Evolutionary conservation across 768 basidiomycete genomes (phyloP).

Genomic region (Boletus fagicola): DNA sequence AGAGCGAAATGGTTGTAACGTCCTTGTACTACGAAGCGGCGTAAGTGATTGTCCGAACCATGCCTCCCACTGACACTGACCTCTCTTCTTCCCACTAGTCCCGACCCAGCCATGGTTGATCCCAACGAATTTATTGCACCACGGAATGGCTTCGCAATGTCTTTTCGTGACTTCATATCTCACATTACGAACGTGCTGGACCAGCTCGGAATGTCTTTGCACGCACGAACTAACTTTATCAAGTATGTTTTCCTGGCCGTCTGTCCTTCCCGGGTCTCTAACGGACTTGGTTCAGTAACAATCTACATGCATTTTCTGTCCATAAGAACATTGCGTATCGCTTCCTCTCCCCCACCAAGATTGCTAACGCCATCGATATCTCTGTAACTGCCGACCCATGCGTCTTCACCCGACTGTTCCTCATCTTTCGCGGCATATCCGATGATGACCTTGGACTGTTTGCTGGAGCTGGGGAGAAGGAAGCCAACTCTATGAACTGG

Average conservation of each 20-base stretch:
- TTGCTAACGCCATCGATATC: constrained; percentile 85
- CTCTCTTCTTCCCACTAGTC: constrained; percentile 44
- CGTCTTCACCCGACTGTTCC: constrained; percentile 79
- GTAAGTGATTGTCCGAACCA: constrained; percentile 42
- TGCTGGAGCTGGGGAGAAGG: constrained; percentile 80
- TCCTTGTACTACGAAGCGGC: constrained; percentile 83
- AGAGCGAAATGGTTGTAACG: constrained; percentile 75
- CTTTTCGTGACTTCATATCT: constrained; percentile 74
- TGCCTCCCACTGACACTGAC: neutral
- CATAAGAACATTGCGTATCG: constrained; percentile 90
- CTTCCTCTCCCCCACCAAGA: constrained; percentile 75
- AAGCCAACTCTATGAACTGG: constrained; percentile 81
- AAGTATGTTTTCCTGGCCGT: constrained; percentile 48
- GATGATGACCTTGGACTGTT: constrained; percentile 79
- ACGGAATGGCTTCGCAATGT: constrained; percentile 83
- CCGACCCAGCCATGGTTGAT: constrained; percentile 73
- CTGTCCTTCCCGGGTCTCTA: neutral
- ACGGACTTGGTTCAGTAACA: constrained; percentile 49
- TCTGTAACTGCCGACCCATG: constrained; percentile 79
- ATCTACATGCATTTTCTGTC: constrained; percentile 66
- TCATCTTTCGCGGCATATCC: constrained; percentile 79
- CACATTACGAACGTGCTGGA: constrained; percentile 82
- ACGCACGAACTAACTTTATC: constrained; percentile 79
- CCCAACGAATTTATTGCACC: constrained; percentile 77
- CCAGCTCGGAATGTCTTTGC: constrained; percentile 78